Base-by-base conservation (phyloP, 768 basidiomycete species). In the Dendrothele bispora region DNA sequence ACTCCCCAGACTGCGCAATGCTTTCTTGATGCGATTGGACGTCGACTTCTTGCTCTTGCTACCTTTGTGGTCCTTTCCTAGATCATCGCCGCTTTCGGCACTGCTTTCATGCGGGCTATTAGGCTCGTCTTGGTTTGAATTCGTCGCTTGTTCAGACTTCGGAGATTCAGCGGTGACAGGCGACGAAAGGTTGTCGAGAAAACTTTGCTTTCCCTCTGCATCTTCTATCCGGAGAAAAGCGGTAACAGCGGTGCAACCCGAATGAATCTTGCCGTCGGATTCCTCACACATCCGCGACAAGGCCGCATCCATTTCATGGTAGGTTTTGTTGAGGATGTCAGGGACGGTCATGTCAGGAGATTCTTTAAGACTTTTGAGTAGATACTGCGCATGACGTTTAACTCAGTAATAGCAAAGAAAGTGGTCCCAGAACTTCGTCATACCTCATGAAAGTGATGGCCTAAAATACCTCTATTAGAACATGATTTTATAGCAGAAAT, bases 231-330 rank as follows among this genome's bases (percentile, higher is more conserved):
- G 88, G 43, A 99, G 78, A 68, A 98, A 95, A 2, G 93, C 93
- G 22, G 91, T 94, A 28, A 97, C 97, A 4, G 91, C 97, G 4
- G 97, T 99, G 61, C 95, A 98, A 1, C 97, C 97, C 6, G 91
- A 94, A 59, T 95, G 92, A 40, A 95, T 94, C 65, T 91, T 93
- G 55, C 91, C 92, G 32, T 90, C 86, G 5, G 88, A 88, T 54
- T 88, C 83, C 59, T 89, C 88, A 46, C 93, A 86, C 59, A 98
- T 83, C 39, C 76, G 79, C 15, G 92, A 94, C 26, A 99, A 78
- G 48, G 79, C 76, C 39, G 71, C 77, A 61, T 99, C 97, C 49
- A 98, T 97, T 32, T 82, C 78, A 65, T 97, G 94, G 73, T 98
- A 99, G 3, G 97, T 93, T 60, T 86, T 75, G 63, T 98, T 98